These are phyloP conservation scores for Wickerhamomyces queroliae DNA, from an alignment of 805 yeast genomes.

Conservation along the genomic window DNA sequence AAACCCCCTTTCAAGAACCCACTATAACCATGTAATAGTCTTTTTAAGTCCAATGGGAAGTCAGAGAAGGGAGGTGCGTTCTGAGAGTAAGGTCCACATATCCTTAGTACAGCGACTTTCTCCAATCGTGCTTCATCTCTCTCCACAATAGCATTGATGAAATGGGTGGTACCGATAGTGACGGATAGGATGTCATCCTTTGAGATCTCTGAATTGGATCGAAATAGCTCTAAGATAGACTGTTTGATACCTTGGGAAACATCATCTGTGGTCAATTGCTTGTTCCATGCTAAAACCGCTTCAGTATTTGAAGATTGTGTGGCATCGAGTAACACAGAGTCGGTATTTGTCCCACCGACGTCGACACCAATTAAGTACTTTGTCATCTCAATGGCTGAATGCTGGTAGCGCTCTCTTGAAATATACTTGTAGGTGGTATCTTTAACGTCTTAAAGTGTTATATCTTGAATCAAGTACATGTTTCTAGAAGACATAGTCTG, in stretches of 20 bases:
- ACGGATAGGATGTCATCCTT: slow-evolving; percentile 32
- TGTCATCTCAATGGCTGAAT: slow-evolving; percentile 7
- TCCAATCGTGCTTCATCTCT: slow-evolving; percentile 36
- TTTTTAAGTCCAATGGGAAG: slow-evolving; percentile 33
- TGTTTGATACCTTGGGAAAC: slow-evolving; percentile 36
- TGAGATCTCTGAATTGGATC: slow-evolving; percentile 11
- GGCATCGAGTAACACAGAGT: slow-evolving; percentile 39
- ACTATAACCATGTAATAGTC: slow-evolving; percentile 29
- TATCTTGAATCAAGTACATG: too few relatives aligned
- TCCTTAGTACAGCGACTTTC: slow-evolving; percentile 38
- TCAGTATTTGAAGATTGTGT: slow-evolving; percentile 15
- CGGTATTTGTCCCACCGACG: slow-evolving; percentile 49
- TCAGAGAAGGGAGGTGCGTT: slow-evolving; percentile 37
- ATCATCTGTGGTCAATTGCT: slow-evolving; percentile 37
- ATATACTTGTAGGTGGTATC: too few relatives aligned
- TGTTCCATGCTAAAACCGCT: slow-evolving; percentile 36
- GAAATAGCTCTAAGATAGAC: slow-evolving; percentile 30
- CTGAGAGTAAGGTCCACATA: slow-evolving; percentile 37
- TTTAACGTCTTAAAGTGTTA: too few relatives aligned
- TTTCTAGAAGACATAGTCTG: too few relatives aligned
- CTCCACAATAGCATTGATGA: slow-evolving; percentile 45
- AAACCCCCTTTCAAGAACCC: slow-evolving; percentile 36
- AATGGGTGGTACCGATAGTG: slow-evolving; percentile 48
- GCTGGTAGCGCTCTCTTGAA: too few relatives aligned
- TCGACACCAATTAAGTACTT: slow-evolving; percentile 38